Evolutionary conservation across 2,329 filamentous ascomycete genomes (phyloP), one percentile per base, ranked within the genome.

Genomic region (Penicillium sp.): DNA sequence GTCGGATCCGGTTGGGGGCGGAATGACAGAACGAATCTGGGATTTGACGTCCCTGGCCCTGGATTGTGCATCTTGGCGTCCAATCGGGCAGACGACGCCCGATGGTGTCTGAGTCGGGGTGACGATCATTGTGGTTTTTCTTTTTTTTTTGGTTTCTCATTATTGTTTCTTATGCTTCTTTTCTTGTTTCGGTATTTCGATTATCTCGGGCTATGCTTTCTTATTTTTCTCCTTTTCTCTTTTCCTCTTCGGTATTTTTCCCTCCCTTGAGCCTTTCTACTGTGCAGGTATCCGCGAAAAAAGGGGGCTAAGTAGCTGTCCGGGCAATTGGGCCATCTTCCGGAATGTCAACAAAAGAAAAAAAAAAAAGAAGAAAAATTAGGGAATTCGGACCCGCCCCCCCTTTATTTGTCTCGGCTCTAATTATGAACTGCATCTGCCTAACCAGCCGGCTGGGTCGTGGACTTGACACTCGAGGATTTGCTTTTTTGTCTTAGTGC

Each of bases 1-100:
- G 47, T 54, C 59, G 58, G 59, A 62, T 58, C 49, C 44, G 44
- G 54, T 51, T 55, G 54, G 49, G 29, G 53, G 53, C 52, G 53
- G 36, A 60, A 59, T 56, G 46, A 44, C 42, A 49, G 31, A 31
- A 29, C 24, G 23, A 33, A 16, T 33, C 34, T 24, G 42, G 46
- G 42, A 42, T 36, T 43, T 49, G 36, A 49, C 24, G 47, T 43
- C 39, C 44, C 44, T 26, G 31, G 36, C 21, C 41, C 41, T 42
- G 41, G 41, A 42, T 28, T 15, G 9, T 52, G 51, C 52, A 57
- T 53, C 51, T 60, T 50, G 52, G 54, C 45, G 45, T 45, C 29
- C 42, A 53, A 53, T 59, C 49, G 53, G 54, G 51, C 51, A 54
- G 53, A 56, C 47, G 47, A 53, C 53, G 39, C 51, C 47, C 44